Conservation (phyloP, 306 rosid genomes). For the Acmispon strigosus region DNA sequence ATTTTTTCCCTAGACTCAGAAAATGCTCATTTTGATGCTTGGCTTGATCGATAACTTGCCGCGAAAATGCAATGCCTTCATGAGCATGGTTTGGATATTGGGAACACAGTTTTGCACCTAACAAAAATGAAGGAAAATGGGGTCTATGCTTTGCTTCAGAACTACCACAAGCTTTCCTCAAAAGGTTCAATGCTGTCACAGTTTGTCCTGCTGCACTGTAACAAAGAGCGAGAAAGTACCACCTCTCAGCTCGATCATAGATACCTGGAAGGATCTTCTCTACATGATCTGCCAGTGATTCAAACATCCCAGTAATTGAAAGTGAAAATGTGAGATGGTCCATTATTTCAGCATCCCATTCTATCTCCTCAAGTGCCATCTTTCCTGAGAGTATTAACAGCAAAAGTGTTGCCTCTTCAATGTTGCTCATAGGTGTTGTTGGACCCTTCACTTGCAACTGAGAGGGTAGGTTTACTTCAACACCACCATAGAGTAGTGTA, state of each 20-base stretch:
- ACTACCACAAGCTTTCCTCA: constrained; percentile 66
- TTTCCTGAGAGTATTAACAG: constrained; percentile 57
- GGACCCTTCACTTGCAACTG: constrained; percentile 48
- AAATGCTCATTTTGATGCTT: constrained; percentile 52
- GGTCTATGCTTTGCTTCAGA: constrained; percentile 58
- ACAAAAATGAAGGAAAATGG: constrained; percentile 60
- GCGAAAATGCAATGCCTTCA: constrained; percentile 54
- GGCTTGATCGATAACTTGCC: constrained; percentile 39
- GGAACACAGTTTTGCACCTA: constrained; percentile 72
- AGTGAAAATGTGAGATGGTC: constrained; percentile 82
- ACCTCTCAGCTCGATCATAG: constrained; percentile 58
- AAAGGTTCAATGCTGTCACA: constrained; percentile 66
- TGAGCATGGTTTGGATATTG: constrained; percentile 41
- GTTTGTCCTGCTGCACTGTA: constrained; percentile 65
- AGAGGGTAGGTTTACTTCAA: constrained; percentile 59
- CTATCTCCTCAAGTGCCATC: constrained; percentile 49
- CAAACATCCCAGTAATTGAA: constrained; percentile 61
- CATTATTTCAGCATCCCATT: constrained; percentile 70
- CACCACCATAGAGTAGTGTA: constrained; percentile 75
- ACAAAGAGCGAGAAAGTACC: constrained; percentile 94
- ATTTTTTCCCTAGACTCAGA: constrained; percentile 43
- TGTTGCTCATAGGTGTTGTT: constrained; percentile 44
- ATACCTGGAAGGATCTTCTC: constrained; percentile 81
- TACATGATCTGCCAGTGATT: constrained; percentile 58
- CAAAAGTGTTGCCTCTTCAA: constrained; percentile 78